Evolutionary conservation across 140 eudicot genomes (phyloP).

Genomic region (Cichorium intybus): DNA sequence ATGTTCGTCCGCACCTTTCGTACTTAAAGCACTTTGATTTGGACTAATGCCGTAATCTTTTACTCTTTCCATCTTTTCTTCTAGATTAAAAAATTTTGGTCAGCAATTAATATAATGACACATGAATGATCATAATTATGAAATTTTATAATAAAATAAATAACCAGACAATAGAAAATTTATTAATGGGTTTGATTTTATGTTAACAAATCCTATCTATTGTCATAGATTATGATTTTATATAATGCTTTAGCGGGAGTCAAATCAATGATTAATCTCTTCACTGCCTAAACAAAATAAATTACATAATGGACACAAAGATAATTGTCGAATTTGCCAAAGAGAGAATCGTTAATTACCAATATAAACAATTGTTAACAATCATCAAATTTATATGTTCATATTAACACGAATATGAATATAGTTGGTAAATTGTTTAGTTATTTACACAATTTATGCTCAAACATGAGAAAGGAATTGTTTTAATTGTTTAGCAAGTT

Average conservation of each 20-base stretch:
- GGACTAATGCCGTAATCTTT: neutral
- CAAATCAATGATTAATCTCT: too few species aligned
- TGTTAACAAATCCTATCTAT: neutral
- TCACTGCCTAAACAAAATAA: too few species aligned
- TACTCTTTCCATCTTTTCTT: constrained; percentile 1
- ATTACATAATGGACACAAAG: too few species aligned
- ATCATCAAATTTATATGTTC: too few species aligned
- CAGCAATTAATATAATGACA: neutral
- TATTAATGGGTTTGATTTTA: neutral
- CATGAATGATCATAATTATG: too few species aligned
- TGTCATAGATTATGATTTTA: neutral
- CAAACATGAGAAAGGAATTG: constrained; percentile 11
- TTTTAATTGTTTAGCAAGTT: constrained; percentile 22
- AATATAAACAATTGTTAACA: too few species aligned
- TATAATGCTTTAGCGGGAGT: too few species aligned
- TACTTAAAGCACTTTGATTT: constrained; percentile 16
- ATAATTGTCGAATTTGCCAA: too few species aligned
- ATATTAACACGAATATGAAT: neutral
- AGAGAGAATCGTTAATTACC: too few species aligned
- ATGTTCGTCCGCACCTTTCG: neutral
- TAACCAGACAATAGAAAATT: neutral
- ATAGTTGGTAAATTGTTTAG: neutral
- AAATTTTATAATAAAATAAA: neutral
- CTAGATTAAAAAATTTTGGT: constrained; percentile 8
- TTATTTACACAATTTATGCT: neutral